phyloP scores from a whole-genome alignment of 1,139 yeast genomes.

The Geotrichum armillariae region DNA sequence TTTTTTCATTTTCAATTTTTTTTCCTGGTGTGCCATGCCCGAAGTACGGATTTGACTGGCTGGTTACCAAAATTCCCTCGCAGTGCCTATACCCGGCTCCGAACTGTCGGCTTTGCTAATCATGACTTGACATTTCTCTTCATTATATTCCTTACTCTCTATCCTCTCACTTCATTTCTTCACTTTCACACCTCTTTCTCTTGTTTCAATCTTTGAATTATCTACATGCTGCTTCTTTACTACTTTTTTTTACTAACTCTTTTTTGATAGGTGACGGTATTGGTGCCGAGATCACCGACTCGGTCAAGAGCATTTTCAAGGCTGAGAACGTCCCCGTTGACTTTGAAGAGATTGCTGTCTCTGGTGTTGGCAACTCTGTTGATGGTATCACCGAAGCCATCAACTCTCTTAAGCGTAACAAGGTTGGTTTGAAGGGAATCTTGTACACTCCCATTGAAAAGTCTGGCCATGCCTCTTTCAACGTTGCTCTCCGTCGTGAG shows the following conservation, averaged over 20 bases:
- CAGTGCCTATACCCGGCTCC: conserved; percentile 3
- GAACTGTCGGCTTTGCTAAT: conserved; percentile 1
- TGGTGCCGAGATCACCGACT: conserved; percentile 93
- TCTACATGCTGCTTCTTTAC: no score
- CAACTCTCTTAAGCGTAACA: conserved; percentile 89
- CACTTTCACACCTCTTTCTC: background rate
- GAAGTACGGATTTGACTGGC: conserved; percentile 11
- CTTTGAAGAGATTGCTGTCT: conserved; percentile 88
- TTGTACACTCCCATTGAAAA: conserved; percentile 84
- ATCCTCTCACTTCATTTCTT: background rate
- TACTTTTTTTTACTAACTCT: conserved; percentile 12
- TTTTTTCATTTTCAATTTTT: conserved; percentile 6
- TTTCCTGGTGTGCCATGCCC: conserved; percentile 8
- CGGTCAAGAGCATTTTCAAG: conserved; percentile 87
- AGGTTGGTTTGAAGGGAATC: conserved; percentile 95
- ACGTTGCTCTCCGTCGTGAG: conserved; percentile 96
- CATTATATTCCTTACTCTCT: no score
- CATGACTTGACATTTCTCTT: background rate
- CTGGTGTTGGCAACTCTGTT: conserved; percentile 62
- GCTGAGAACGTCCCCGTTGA: conserved; percentile 87
- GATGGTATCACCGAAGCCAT: conserved; percentile 85
- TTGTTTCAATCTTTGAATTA: conserved; percentile 5
- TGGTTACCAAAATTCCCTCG: conserved; percentile 1
- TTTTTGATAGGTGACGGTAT: conserved; percentile 72
- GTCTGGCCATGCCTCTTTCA: conserved; percentile 75